Conservation (phyloP, 2,329 filamentous ascomycete genomes). For the Cladosporium sp. region DNA sequence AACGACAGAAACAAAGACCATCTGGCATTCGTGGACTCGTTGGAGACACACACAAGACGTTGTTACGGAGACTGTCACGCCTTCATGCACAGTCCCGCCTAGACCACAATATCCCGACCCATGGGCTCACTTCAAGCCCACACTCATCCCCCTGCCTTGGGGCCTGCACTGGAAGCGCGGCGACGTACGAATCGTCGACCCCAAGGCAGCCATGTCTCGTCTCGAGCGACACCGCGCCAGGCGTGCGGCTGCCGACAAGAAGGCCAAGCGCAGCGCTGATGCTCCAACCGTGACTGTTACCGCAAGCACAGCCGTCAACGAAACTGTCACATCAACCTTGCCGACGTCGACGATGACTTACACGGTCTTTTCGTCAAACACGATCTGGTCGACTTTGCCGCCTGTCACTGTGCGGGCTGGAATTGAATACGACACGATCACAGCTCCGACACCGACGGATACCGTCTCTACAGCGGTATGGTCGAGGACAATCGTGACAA, state of each 20-base stretch:
- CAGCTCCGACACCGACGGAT: constrained; percentile 34
- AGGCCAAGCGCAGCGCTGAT: constrained; percentile 34
- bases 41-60: constrained; percentile 20
- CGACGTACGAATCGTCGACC: not conserved
- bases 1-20: constrained; percentile 24
- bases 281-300: constrained; percentile 33
- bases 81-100: constrained; percentile 35
- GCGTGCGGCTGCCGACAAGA: not conserved
- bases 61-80: constrained; percentile 32
- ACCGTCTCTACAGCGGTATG: constrained; percentile 26
- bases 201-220: not conserved
- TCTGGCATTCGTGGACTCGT: constrained; percentile 32
- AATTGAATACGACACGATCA: constrained; percentile 30
- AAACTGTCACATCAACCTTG: constrained; percentile 24
- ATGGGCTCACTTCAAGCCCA: constrained; percentile 33
- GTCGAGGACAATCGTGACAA: constrained; percentile 29
- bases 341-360: constrained; percentile 4
- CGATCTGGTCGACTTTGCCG: constrained; percentile 27
- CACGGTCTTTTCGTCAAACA: constrained; percentile 14
- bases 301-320: constrained; percentile 26
- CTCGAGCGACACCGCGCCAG: constrained; percentile 10
- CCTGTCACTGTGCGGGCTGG: constrained; percentile 35
- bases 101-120: constrained; percentile 32
- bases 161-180: constrained; percentile 23
- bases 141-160: constrained; percentile 22